Base-by-base conservation (phyloP, 768 basidiomycete species). In the Paxillus ammoniavirescens region DNA sequence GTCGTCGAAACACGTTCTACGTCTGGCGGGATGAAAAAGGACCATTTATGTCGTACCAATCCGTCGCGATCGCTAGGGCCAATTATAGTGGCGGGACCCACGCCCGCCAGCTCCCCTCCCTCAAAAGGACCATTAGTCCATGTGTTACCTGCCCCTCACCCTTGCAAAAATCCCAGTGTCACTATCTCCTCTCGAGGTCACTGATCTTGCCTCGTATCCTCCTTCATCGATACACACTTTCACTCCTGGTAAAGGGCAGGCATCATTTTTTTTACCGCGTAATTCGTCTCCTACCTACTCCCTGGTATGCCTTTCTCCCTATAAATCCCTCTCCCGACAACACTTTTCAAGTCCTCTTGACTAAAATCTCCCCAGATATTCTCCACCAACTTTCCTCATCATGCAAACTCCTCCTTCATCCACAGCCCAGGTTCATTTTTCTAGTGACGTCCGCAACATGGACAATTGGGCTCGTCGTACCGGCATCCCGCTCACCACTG, bases 401-500 rank as follows among this genome's bases (percentile, higher is more conserved):
- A 72, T 71, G 71, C 70, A 73, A 35, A 66, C 69, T 0, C 68
- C 69, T 5, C 59, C 70, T 28, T 69, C 69, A n/a, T 63, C 69
- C 7, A 74, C 78, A 41, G 81, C 78, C 38, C 77, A 89, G 64
- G 82, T 91, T 69, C 78, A 86, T 56, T 92, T 91, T 68, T 89
- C 87, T 58, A 84, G 83, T 69, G 84, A 89, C 64, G 87, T 92
- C 67, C 77, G 77, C 53, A 84, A 86, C 67, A 89, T 93, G 85
- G 87, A 91, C 71, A 84, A 79, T 54, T 93, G 90, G 90, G 87
- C 91, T 0, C 77, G 73, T 51, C 82, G 89, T 54, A 91, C 90
- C 0, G 78, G 82, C 66, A 90, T 93, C 47, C 88, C 89, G 41
- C 77, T 93, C 56, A 90, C 89, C 60, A 90, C 86, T 49, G 90